Evolutionary conservation across 495 filamentous ascomycete genomes (phyloP).

Genomic region (Talaromyces liani): DNA sequence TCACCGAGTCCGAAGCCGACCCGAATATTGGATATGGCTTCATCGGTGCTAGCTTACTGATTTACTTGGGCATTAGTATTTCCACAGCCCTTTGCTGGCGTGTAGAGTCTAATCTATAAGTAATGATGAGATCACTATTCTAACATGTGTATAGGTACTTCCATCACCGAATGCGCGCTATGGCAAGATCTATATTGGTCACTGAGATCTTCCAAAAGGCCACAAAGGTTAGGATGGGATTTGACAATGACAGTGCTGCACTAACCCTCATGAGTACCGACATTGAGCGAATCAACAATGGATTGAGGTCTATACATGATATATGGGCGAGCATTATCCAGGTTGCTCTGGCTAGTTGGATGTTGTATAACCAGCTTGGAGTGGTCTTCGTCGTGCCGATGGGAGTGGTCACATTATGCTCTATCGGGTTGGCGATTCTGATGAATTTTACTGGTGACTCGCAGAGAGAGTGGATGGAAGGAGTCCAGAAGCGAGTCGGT

Average conservation of each 20-base stretch:
- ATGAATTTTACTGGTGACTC: constrained; percentile 14
- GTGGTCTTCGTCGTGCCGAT: constrained; percentile 34
- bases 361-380: constrained; percentile 44
- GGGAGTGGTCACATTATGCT: constrained; percentile 17
- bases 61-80: constrained; percentile 44
- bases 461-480: constrained; percentile 15
- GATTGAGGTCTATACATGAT: constrained; percentile 31
- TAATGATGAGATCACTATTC: constrained; percentile 10
- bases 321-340: constrained; percentile 46
- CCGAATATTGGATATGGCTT: constrained; percentile 44
- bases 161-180: constrained; percentile 37
- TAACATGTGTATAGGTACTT: constrained; percentile 19
- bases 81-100: constrained; percentile 42
- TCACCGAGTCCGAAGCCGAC: constrained; percentile 29
- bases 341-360: constrained; percentile 39
- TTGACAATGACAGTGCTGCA: constrained; percentile 31
- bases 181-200: constrained; percentile 40
- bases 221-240: constrained; percentile 17
- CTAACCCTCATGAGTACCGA: constrained; percentile 54
- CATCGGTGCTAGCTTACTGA: constrained; percentile 40
- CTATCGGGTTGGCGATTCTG: constrained; percentile 16
- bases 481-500: constrained; percentile 16
- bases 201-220: constrained; percentile 35
- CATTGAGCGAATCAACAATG: constrained; percentile 33
- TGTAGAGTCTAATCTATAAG: constrained; percentile 9